Base-by-base conservation (phyloP, 129 eudicot genomes). In the Chrysanthemum makinoi region DNA sequence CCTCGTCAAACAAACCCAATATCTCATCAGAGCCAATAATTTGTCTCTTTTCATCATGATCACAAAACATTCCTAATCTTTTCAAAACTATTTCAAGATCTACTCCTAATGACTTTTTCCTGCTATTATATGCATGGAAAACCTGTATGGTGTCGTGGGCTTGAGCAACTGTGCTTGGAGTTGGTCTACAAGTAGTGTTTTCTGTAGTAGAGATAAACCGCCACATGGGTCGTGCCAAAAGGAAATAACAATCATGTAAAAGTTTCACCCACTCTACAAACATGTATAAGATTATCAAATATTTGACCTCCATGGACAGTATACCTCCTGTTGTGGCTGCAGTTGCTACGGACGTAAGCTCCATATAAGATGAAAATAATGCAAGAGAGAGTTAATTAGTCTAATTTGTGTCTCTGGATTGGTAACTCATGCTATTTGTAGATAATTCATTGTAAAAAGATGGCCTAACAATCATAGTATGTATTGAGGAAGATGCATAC, bases 1-100 rank as follows among this genome's bases (percentile, higher is more conserved):
- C 73, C 46, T 79, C 86, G 28, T 74, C 77, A 43, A 89, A 89
- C 65, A 87, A 19, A 60, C 47, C 75, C 18, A 43, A 51, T 2
- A 89, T 52, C 19, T 89, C 92, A 8, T 61, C 51, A 0, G 58
- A 66, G 4, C 70, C 76, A 12, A 75, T 47, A 61, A 35, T 35
- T 18, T 71, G 57, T 12, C 50, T 52, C 24, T 67, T 71, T 3
- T 75, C 86, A 1, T 72, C 77, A 58, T 19, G 16, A 46, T 74
- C 75, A 26, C 76, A 74, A 35, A 11, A 19, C 58, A 85, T 22
- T 22, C 90, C 93, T 49, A 89, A 58, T 73, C 65, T 86, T 53
- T 65, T 82, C 81, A 89, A 70, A 51, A 84, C 67, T 53, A 86
- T 63, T 24, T 74, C 76, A 14, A 83, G 50, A 28, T 83, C 86